These are phyloP conservation scores for Rhodomyrtus psidioides DNA, from an alignment of 441 rosid species.

Conservation along the genomic window DNA sequence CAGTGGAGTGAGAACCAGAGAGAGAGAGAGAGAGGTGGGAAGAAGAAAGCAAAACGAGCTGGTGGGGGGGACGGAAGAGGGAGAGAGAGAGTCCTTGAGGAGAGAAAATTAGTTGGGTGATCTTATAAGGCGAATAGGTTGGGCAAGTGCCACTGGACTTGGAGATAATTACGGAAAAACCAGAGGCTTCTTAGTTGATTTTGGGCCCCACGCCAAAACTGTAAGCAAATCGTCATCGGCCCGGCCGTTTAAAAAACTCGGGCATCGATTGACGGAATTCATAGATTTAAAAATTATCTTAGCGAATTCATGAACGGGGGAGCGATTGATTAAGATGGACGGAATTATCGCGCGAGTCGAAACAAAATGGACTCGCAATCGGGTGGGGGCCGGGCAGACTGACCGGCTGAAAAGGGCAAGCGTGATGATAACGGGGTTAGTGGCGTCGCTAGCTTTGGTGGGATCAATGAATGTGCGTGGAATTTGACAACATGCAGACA, in stretches of 20 bases:
- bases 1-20: neutral
- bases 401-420: neutral
- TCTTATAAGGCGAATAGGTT: neutral
- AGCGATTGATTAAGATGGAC: neutral
- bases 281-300: neutral
- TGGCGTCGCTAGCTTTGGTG: neutral
- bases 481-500: neutral
- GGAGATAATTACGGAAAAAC: neutral
- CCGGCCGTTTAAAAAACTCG: neutral
- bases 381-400: fast-evolving
- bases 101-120: neutral
- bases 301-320: neutral
- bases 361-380: neutral
- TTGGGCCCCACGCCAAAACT: neutral
- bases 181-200: neutral
- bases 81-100: neutral
- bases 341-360: neutral
- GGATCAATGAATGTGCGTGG: neutral
- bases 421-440: neutral
- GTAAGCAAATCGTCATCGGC: neutral
- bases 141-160: neutral
- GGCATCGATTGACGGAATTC: neutral
- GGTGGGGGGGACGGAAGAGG: neutral
- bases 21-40: no score
- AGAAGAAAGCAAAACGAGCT: no score